phyloP scores from a whole-genome alignment of 2,329 filamentous ascomycete genomes.

The Dothistroma pini region DNA sequence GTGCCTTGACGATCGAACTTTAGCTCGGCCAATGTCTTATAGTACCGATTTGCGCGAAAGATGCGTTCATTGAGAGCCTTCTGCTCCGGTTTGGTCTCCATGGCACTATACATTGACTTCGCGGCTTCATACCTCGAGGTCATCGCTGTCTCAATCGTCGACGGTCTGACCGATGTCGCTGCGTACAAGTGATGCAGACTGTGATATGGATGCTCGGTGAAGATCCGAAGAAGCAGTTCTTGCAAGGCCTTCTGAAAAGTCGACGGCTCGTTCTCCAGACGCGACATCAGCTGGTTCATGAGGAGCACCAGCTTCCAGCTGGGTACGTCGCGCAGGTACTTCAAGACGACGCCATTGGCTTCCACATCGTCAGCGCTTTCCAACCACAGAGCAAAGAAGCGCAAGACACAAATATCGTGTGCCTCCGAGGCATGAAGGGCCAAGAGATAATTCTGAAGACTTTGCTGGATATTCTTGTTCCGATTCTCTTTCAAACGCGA shows the following conservation, averaged over 20 bases:
- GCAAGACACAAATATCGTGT: conserved; percentile 82
- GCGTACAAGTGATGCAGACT: conserved; percentile 97
- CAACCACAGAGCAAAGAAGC: conserved; percentile 92
- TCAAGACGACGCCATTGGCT: conserved; percentile 72
- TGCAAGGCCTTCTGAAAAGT: conserved; percentile 74
- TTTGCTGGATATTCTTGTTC: conserved; percentile 79
- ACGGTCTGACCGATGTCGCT: conserved; percentile 56
- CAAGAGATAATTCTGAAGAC: conserved; percentile 88
- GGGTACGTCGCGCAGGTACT: conserved; percentile 68
- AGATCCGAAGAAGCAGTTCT: conserved; percentile 75
- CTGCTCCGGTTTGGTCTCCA: conserved; percentile 53
- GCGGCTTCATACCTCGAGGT: conserved; percentile 72
- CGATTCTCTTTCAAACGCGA: conserved; percentile 71
- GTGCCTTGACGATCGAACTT: conserved; percentile 48
- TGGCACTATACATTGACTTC: conserved; percentile 59
- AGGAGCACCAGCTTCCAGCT: conserved; percentile 88
- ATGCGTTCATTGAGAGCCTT: conserved; percentile 65
- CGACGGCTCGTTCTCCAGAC: conserved; percentile 66
- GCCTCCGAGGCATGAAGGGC: conserved; percentile 81
- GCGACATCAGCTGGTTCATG: conserved; percentile 96
- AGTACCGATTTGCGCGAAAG: conserved; percentile 67
- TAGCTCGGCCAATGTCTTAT: conserved; percentile 59
- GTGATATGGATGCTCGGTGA: conserved; percentile 89
- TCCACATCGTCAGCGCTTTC: conserved; percentile 73
- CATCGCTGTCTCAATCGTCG: conserved; percentile 67